A percentile compares a stretch with the other conserved stretches of the same genome.
Conservation (phyloP, 2,329 filamentous ascomycete species). For the Aspergillus brasiliensis region DNA sequence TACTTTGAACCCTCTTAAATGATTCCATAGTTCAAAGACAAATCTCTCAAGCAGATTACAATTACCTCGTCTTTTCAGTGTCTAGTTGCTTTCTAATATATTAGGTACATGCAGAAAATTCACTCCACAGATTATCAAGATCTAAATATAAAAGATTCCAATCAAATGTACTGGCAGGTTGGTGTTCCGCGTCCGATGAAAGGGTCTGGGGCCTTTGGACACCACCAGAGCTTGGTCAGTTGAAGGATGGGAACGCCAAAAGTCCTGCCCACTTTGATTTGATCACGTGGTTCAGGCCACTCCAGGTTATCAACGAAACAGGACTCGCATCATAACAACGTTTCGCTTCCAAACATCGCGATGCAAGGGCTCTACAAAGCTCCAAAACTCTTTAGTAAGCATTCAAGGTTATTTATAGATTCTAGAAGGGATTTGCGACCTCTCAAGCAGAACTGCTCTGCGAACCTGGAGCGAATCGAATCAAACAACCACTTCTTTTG, state of each 20-base stretch:
- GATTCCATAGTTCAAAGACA: background rate
- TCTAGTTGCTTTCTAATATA: no score
- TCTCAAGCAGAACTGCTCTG: background rate
- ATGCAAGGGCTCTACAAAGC: background rate
- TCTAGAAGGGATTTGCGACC: background rate
- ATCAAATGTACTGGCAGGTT: no score
- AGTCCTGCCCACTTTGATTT: no score
- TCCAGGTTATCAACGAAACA: background rate
- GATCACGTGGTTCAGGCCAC: no score
- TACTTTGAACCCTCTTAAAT: background rate
- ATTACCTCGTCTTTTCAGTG: background rate
- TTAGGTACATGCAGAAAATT: no score
- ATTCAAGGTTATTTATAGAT: background rate
- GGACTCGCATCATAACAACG: background rate
- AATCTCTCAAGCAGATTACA: background rate
- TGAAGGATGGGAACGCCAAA: no score
- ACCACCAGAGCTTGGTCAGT: no score
- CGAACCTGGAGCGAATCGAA: background rate
- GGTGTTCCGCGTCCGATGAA: no score
- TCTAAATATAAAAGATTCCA: no score
- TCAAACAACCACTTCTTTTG: constrained; percentile 15
- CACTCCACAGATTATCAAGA: no score
- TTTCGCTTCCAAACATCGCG: background rate
- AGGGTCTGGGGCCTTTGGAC: no score
- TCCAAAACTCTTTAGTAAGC: background rate